A percentile compares a stretch with the other conserved stretches of the same genome.
Conservation (phyloP, 176 grass and related monocot genomes). For the Oryza officinalis region DNA sequence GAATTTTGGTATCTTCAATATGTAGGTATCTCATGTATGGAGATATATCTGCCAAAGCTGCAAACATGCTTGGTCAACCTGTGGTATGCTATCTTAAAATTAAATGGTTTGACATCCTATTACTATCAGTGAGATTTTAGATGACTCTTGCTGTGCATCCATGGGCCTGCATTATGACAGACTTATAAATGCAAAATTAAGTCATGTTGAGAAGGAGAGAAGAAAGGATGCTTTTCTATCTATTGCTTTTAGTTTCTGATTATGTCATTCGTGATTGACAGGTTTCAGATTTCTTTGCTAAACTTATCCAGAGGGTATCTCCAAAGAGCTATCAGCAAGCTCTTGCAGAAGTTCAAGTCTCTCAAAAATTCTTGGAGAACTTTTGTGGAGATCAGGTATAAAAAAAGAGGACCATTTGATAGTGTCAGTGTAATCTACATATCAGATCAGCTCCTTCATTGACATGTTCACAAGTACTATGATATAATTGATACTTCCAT, state of each 20-base stretch:
- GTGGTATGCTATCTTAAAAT: constrained; percentile 52
- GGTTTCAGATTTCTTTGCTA: constrained; percentile 87
- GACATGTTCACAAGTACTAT: background rate
- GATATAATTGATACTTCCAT: background rate
- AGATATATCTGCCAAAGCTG: constrained; percentile 90
- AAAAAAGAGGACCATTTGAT: background rate
- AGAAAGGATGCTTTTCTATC: background rate
- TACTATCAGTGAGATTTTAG: background rate
- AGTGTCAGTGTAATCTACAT: background rate
- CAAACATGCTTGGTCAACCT: constrained; percentile 75
- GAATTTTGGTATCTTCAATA: constrained; percentile 15
- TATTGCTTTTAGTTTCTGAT: background rate
- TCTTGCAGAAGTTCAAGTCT: constrained; percentile 86
- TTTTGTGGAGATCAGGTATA: constrained; percentile 96
- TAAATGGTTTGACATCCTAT: constrained; percentile 10
- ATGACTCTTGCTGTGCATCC: background rate
- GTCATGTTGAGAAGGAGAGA: background rate
- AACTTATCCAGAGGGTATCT: constrained; percentile 86
- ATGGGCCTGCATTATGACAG: background rate
- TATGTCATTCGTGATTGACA: constrained; percentile 31
- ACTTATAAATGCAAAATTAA: background rate
- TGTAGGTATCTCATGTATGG: constrained; percentile 90
- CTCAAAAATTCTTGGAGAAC: constrained; percentile 96
- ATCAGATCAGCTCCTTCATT: constrained; percentile 25
- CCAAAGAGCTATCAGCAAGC: constrained; percentile 98